A percentile compares a stretch with the other conserved stretches of the same genome.
Conservation (phyloP, 2,329 filamentous ascomycete genomes). For the Calonectria naviculata region DNA sequence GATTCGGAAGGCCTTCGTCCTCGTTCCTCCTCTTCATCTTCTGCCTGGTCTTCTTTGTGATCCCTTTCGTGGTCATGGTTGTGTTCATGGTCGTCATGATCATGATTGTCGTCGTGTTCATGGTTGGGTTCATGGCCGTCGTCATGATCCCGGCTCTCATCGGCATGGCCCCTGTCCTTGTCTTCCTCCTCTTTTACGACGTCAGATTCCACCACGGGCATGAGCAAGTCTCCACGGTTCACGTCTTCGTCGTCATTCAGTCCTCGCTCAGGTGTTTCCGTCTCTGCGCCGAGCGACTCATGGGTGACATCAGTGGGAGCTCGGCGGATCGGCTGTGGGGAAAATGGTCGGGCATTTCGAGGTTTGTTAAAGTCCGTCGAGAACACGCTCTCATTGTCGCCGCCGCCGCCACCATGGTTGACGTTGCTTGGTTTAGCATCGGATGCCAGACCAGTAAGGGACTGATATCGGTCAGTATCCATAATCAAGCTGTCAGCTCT, state of each 20-base stretch:
- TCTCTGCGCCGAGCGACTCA: conserved; percentile 48
- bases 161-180: neutral
- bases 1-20: conserved; percentile 29
- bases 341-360: conserved; percentile 68
- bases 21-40: conserved; percentile 29
- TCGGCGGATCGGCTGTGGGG: conserved; percentile 63
- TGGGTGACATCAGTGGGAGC: conserved; percentile 54
- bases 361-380: conserved; percentile 64
- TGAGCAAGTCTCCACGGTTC: conserved; percentile 31
- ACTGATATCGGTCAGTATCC: conserved; percentile 67
- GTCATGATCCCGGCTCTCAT: conserved; percentile 8
- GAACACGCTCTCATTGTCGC: conserved; percentile 63
- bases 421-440: conserved; percentile 48
- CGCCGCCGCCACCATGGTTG: conserved; percentile 48
- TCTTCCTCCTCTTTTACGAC: conserved; percentile 25
- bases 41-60: neutral
- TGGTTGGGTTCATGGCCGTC: conserved; percentile 13
- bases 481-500: conserved; percentile 67
- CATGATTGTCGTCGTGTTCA: neutral
- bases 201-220: conserved; percentile 36
- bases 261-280: conserved; percentile 17
- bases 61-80: neutral
- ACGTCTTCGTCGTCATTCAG: conserved; percentile 31
- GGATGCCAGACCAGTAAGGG: conserved; percentile 60
- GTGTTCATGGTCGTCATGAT: neutral